Base-by-base conservation (phyloP, 169 alveolate species). In the Theileria equi region DNA sequence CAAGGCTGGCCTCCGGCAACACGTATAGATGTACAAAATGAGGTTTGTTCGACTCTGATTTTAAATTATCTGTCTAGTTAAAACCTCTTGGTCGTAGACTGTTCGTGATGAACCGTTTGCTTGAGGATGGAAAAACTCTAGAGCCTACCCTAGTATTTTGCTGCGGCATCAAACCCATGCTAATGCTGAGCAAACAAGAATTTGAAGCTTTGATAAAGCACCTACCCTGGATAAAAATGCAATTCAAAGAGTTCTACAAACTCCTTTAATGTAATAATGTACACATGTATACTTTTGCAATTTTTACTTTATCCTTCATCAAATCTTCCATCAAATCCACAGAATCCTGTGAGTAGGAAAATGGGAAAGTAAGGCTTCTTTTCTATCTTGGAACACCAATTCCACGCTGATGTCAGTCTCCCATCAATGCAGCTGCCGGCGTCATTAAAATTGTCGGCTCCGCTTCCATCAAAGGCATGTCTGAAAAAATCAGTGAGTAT, bases 351-450 rank as follows among this genome's bases (percentile, higher is more conserved):
- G 64, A 94, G 89, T 40, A 94, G 78, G 82, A 94, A 92, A 29
- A 92, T 80, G 17, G 96, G 96, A 64, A 92, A 94, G 88, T 88
- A 94, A 17, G 74, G 73, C 77, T 94, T 94, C 85, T 90, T 90
- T 68, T 94, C 98, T 44, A 91, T 88, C 81, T 81, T 85, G 34
- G 92, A 88, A 62, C 98, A 94, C 98, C 97, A 91, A 73, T 92
- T 92, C 96, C 98, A 94, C 6, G 97, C 96, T 2, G 96, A 89
- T 3, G 98, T 94, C 35, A 94, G 83, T 41, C 98, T 87, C 3
- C 98, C 98, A 53, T 94, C 98, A n/a, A 94, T 93, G 80, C 98
- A 94, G 45, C 95, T 88, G 32, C 98, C 98, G 3, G 98, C 98
- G 47, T 94, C 98, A 69, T 92, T 91, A 81, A 92, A 94, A 77